phyloP scores from a whole-genome alignment of 2,329 filamentous ascomycete species.

The Seiridium cupressi region DNA sequence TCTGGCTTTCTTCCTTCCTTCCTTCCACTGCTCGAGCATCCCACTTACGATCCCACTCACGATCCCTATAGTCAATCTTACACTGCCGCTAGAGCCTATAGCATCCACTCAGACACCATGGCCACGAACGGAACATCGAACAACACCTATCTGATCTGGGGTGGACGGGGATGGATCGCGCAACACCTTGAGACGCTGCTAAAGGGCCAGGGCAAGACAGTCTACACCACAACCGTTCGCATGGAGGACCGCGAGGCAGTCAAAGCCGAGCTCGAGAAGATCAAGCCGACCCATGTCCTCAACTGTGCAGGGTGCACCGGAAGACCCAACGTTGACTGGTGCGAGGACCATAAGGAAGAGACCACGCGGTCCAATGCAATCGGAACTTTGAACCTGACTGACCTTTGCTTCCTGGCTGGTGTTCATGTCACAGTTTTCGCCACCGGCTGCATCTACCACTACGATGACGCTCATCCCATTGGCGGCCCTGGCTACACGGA shows the following conservation, averaged over 20 bases:
- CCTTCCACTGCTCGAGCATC: background rate
- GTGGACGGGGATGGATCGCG: constrained; percentile 61
- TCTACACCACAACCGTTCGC: constrained; percentile 58
- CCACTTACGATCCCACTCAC: background rate
- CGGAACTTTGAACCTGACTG: constrained; percentile 61
- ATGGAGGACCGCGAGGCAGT: constrained; percentile 64
- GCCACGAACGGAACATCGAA: constrained; percentile 24
- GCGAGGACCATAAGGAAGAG: constrained; percentile 66
- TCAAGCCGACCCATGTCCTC: constrained; percentile 65
- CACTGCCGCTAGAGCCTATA: background rate
- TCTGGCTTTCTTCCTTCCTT: background rate
- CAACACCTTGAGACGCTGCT: constrained; percentile 60
- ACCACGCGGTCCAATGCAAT: constrained; percentile 68
- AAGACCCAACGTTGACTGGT: constrained; percentile 69
- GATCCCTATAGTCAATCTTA: background rate
- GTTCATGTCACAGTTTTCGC: constrained; percentile 66
- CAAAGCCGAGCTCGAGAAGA: constrained; percentile 50
- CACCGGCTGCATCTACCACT: constrained; percentile 67
- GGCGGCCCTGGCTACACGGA: constrained; percentile 60
- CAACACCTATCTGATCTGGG: constrained; percentile 61
- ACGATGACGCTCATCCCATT: constrained; percentile 59
- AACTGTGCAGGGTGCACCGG: constrained; percentile 67
- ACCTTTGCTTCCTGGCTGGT: constrained; percentile 55
- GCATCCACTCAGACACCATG: constrained; percentile 16
- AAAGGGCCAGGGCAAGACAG: constrained; percentile 58